phyloP scores from a whole-genome alignment of 768 basidiomycete species.

The Boletus tomentosulus region DNA sequence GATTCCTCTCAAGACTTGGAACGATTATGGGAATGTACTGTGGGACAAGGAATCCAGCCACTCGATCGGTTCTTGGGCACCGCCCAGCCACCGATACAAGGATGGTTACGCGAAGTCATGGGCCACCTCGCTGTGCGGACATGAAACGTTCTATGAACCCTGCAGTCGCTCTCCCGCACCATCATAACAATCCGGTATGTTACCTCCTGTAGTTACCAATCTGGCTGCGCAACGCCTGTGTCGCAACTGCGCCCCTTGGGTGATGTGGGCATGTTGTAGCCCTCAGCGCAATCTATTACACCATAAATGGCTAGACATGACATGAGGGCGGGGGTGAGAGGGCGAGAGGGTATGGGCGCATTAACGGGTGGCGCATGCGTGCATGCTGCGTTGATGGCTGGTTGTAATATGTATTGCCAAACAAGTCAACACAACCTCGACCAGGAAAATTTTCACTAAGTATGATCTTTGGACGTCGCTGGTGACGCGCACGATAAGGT shows the following conservation, averaged over 20 bases:
- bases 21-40: constrained; percentile 92
- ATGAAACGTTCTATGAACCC: constrained; percentile 83
- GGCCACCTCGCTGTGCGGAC: constrained; percentile 79
- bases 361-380: no score
- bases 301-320: no score
- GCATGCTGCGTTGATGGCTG: no score
- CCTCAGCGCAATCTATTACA: constrained; percentile 69
- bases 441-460: no score
- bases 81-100: constrained; percentile 65
- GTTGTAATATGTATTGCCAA: no score
- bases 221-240: constrained; percentile 70
- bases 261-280: constrained; percentile 41
- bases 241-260: constrained; percentile 38
- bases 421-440: no score
- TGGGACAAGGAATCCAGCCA: constrained; percentile 98
- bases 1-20: constrained; percentile 97
- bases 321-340: no score
- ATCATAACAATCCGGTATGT: constrained; percentile 52
- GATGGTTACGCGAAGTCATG: constrained; percentile 76
- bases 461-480: no score
- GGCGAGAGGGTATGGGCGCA: no score
- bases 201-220: constrained; percentile 65
- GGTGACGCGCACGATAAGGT: no score
- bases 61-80: constrained; percentile 90
- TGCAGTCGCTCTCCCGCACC: constrained; percentile 69